Evolutionary conservation across 2,329 filamentous ascomycete genomes (phyloP).

Genomic region (Triangularia setosa): DNA sequence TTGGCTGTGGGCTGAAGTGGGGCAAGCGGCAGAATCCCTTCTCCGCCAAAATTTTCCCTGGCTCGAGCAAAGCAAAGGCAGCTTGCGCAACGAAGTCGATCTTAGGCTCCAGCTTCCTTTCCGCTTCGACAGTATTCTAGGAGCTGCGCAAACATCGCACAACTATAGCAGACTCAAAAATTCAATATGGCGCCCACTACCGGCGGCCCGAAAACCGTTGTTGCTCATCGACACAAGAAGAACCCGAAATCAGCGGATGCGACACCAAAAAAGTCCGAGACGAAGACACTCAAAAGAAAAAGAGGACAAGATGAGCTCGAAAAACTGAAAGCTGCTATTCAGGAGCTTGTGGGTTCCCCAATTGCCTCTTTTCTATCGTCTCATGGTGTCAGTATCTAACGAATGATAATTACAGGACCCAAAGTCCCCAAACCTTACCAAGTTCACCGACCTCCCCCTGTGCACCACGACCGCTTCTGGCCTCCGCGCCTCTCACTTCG

Average conservation of each 20-base stretch:
- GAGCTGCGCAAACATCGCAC: neutral
- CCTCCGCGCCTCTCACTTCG: conserved; percentile 82
- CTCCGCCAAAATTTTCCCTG: conserved; percentile 22
- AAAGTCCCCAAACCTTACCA: conserved; percentile 55
- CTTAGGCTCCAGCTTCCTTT: neutral
- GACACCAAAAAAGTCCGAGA: conserved; percentile 17
- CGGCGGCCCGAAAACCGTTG: conserved; percentile 9
- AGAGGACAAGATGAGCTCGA: conserved; percentile 25
- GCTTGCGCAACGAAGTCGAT: neutral
- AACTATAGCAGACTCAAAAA: neutral
- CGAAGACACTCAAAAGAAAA: conserved; percentile 25
- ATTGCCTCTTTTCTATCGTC: neutral
- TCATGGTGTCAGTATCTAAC: neutral
- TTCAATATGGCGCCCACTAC: conserved; percentile 9
- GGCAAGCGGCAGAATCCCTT: conserved; percentile 19
- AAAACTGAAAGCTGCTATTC: conserved; percentile 44
- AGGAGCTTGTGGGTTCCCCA: conserved; percentile 46
- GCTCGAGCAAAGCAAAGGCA: neutral
- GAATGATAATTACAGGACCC: conserved; percentile 45
- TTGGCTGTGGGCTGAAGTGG: conserved; percentile 6
- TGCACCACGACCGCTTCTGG: conserved; percentile 76
- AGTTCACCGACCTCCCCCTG: conserved; percentile 81
- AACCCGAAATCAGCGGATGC: neutral
- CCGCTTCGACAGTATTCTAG: neutral
- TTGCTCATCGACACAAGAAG: conserved; percentile 3